Percentiles rank a stretch among this genome's conserved stretches.
Evolutionary conservation across 768 basidiomycete genomes (phyloP).

Genomic region (Podaxis sp.): DNA sequence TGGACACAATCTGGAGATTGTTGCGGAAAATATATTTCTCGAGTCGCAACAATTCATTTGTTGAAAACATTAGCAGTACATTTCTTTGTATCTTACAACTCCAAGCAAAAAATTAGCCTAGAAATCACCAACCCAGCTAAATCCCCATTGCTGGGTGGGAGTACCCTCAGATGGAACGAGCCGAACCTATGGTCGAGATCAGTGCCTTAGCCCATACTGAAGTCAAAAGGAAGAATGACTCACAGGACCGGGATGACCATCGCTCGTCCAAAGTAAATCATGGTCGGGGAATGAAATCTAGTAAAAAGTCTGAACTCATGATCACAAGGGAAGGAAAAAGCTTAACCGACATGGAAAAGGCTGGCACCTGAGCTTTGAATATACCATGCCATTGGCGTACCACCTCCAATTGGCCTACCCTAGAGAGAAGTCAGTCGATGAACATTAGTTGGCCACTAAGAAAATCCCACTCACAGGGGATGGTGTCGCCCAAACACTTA

Average conservation of each 20-base stretch:
- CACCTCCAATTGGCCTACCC: background rate
- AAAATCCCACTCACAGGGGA: background rate
- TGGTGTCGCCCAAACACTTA: background rate
- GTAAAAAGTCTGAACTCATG: background rate
- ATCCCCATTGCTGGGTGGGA: too few species aligned
- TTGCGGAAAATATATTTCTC: too few species aligned
- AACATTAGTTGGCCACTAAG: background rate
- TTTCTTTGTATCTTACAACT: too few species aligned
- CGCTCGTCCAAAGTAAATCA: background rate
- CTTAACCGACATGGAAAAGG: background rate
- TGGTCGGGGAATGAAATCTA: background rate
- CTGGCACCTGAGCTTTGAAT: background rate
- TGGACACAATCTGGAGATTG: too few species aligned
- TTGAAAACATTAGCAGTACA: too few species aligned
- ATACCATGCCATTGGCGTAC: background rate
- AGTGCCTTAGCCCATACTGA: background rate
- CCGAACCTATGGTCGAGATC: background rate
- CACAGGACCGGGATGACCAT: background rate
- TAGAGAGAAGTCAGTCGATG: background rate
- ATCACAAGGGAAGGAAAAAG: background rate
- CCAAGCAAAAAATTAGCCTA: too few species aligned
- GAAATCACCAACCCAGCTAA: too few species aligned
- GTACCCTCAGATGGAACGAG: too few species aligned
- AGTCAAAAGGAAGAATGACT: background rate
- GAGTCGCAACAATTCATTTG: too few species aligned